A percentile compares a stretch with the other conserved stretches of the same genome.
These are phyloP conservation scores for Elongisporangium prolatum DNA, from an alignment of 352 stramenopile genomes.

Conservation along the genomic window DNA sequence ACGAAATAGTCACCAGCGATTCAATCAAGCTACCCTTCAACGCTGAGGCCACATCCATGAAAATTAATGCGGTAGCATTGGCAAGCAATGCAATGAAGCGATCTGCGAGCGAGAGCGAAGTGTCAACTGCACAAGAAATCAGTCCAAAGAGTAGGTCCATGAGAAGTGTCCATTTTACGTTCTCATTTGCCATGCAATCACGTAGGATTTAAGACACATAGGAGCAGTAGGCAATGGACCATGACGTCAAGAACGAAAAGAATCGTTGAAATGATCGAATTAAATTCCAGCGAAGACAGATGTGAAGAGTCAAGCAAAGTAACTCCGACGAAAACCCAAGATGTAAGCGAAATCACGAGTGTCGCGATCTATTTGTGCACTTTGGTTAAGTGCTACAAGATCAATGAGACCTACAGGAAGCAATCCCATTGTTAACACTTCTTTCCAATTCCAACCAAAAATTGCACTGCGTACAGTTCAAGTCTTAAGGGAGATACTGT, in stretches of 20 bases:
- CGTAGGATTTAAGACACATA: slow-evolving; percentile 4
- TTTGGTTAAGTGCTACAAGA: slow-evolving; percentile 47
- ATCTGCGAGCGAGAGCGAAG: background rate
- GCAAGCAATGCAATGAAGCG: background rate
- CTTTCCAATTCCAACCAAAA: too few relatives aligned
- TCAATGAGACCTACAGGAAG: slow-evolving; percentile 25
- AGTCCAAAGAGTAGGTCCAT: background rate
- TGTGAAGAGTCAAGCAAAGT: slow-evolving; percentile 6
- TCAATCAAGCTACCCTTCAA: background rate
- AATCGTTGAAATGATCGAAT: slow-evolving; percentile 16
- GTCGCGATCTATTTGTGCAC: slow-evolving; percentile 39
- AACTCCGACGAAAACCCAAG: slow-evolving; percentile 13
- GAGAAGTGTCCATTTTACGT: background rate
- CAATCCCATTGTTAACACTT: too few relatives aligned
- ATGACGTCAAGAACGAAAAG: slow-evolving; percentile 33
- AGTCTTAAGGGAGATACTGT: too few relatives aligned
- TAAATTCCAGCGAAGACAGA: slow-evolving; percentile 7
- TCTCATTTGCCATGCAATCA: background rate
- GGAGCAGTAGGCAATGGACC: slow-evolving; percentile 24
- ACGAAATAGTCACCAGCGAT: background rate
- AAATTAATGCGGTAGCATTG: too few relatives aligned
- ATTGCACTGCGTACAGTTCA: too few relatives aligned
- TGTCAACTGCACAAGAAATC: background rate
- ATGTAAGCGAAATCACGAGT: slow-evolving; percentile 24
- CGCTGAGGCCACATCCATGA: background rate